phyloP scores from a whole-genome alignment of 345 rosid genomes.

The Pugionium cornutum region DNA sequence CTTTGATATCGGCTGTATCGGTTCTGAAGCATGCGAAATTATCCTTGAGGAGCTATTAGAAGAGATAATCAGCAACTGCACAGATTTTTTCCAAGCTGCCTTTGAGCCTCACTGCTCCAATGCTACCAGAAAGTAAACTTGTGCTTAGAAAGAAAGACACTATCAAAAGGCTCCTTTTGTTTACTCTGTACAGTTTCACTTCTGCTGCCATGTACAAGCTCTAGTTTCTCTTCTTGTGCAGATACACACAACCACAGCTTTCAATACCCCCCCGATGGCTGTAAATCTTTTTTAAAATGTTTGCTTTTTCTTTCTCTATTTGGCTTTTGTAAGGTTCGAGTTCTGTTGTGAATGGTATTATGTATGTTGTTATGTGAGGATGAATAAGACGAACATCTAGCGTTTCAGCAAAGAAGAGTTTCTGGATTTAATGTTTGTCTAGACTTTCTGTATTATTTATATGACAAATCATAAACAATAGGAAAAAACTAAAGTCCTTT shows the following conservation, averaged over 20 bases:
- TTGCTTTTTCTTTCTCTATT: conserved; percentile 7
- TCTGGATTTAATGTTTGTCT: no score
- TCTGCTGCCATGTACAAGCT: no score
- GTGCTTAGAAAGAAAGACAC: conserved; percentile 13
- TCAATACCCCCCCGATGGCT: background rate
- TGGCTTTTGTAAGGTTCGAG: conserved; percentile 31
- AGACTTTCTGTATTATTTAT: no score
- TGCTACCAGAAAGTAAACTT: background rate
- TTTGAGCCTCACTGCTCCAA: background rate
- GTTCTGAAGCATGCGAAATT: conserved; percentile 50
- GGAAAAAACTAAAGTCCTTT: no score
- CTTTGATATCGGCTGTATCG: conserved; percentile 47
- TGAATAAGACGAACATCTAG: conserved; percentile 8
- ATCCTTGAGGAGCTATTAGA: conserved; percentile 66
- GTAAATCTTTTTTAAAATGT: background rate
- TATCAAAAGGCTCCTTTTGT: conserved; percentile 17
- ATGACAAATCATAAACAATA: no score
- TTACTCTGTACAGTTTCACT: conserved; percentile 33
- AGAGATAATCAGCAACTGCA: conserved; percentile 48
- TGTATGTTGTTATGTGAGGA: conserved; percentile 26
- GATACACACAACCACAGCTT: conserved; percentile 35
- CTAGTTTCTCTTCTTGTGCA: conserved; percentile 10
- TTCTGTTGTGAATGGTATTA: conserved; percentile 26
- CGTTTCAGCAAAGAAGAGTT: no score
- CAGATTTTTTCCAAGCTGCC: conserved; percentile 12